Conservation (phyloP, 2,329 filamentous ascomycete species). For the Colletotrichum orchidophilum region DNA sequence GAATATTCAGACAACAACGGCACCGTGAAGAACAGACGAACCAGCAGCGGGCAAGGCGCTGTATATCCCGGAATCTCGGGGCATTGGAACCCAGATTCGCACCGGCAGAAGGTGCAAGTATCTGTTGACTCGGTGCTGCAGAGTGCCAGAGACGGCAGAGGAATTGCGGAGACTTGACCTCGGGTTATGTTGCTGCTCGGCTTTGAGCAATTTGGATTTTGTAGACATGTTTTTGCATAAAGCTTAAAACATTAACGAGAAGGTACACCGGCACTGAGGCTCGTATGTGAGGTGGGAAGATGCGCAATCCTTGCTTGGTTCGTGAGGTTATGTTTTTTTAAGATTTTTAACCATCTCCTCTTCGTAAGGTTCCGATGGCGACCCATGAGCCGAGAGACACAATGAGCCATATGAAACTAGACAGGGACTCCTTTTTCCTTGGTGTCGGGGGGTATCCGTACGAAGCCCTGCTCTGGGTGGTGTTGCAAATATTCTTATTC, state of each 20-base stretch:
- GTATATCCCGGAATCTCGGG: slow-evolving; percentile 6
- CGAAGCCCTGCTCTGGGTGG: neutral
- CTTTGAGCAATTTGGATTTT: neutral
- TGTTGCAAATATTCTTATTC: too few species aligned
- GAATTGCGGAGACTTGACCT: slow-evolving; percentile 11
- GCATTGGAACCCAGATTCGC: slow-evolving; percentile 21
- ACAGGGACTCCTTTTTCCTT: neutral
- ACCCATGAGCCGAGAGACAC: neutral
- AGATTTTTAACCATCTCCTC: neutral
- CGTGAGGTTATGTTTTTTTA: neutral
- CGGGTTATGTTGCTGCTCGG: neutral
- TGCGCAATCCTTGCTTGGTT: neutral
- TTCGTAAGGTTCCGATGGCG: neutral
- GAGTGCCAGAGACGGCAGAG: slow-evolving; percentile 21
- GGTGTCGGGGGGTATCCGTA: neutral
- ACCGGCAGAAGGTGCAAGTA: slow-evolving; percentile 23
- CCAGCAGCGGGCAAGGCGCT: neutral
- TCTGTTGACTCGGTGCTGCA: slow-evolving; percentile 12
- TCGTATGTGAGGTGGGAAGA: neutral
- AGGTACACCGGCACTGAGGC: neutral
- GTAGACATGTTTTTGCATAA: neutral
- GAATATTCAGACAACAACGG: neutral
- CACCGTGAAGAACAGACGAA: neutral
- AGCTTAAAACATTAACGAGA: slow-evolving; percentile 9
- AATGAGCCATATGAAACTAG: neutral